These are phyloP conservation scores for Mucor racemosus DNA, from an alignment of 371 early-diverging fungal genomes.

Conservation along the genomic window DNA sequence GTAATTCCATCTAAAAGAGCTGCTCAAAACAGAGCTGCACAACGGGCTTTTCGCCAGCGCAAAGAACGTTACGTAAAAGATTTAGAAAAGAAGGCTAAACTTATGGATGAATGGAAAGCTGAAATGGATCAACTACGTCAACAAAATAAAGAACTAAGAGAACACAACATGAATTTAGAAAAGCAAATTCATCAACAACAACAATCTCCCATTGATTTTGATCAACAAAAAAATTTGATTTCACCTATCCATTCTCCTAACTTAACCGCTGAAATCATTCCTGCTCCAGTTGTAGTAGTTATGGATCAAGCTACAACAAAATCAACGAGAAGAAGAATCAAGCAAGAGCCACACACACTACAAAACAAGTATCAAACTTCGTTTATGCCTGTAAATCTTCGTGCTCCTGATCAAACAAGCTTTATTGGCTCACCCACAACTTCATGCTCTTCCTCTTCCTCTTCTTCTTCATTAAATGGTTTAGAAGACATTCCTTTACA, in stretches of 20 bases:
- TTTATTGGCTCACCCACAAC: constrained; percentile 18
- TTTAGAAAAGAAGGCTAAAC: constrained; percentile 41
- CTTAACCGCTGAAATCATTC: background rate
- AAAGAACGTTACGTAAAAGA: constrained; percentile 62
- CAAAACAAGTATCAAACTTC: constrained; percentile 1
- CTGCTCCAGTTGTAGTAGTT: constrained; percentile 11
- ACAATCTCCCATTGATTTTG: background rate
- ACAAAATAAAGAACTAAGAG: constrained; percentile 22
- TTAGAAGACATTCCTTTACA: background rate
- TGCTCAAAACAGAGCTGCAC: constrained; percentile 69
- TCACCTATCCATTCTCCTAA: constrained; percentile 1
- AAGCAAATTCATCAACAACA: constrained; percentile 12
- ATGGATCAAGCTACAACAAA: constrained; percentile 4
- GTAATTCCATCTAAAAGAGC: constrained; percentile 30
- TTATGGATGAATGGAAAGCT: constrained; percentile 24
- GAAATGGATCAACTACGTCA: constrained; percentile 23
- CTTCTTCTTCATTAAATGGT: constrained; percentile 6
- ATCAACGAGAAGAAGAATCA: constrained; percentile 8
- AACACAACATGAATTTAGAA: constrained; percentile 11
- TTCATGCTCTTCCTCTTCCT: constrained; percentile 17
- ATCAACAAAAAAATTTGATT: constrained; percentile 1
- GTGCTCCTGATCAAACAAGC: constrained; percentile 17
- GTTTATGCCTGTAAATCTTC: constrained; percentile 19
- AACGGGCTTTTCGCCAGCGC: constrained; percentile 70
- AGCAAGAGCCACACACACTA: background rate